phyloP scores from a whole-genome alignment of 345 rosid genomes.

The Anacardium occidentale region DNA sequence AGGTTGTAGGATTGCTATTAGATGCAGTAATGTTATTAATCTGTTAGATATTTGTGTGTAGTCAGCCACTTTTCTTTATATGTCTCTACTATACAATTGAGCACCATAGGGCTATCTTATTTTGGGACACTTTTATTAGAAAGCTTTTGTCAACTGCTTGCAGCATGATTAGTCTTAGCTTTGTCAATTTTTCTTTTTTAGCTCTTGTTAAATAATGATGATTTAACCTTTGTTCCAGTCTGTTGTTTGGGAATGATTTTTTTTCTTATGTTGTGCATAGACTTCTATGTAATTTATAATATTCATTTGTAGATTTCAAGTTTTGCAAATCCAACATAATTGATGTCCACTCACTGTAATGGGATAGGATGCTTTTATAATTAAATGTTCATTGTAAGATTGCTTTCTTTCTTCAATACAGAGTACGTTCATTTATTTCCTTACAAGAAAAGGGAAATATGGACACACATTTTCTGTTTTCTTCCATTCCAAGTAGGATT shows the following conservation, averaged over 20 bases:
- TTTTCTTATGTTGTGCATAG: not conserved
- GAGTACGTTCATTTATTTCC: not conserved
- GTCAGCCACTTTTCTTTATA: not conserved
- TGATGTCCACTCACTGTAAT: not conserved
- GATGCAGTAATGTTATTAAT: not conserved
- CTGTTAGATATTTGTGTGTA: not conserved
- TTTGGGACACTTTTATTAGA: not conserved
- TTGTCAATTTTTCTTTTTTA: not conserved
- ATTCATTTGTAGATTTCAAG: not conserved
- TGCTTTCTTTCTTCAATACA: not conserved
- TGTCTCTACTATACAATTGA: not conserved
- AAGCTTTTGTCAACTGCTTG: not conserved
- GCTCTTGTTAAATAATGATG: not conserved
- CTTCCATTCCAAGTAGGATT: not conserved
- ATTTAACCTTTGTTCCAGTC: not conserved
- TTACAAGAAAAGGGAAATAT: not conserved
- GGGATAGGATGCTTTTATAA: not conserved
- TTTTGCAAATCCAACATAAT: not conserved
- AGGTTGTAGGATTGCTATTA: not conserved
- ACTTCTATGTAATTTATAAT: not conserved
- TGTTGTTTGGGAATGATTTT: too few species aligned
- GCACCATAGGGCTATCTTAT: not conserved
- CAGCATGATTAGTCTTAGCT: not conserved
- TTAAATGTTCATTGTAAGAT: not conserved
- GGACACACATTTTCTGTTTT: not conserved